Evolutionary conservation across 257 asterid genomes (phyloP), one percentile per base, ranked within the genome.

Genomic region (Lavandula angustifolia): DNA sequence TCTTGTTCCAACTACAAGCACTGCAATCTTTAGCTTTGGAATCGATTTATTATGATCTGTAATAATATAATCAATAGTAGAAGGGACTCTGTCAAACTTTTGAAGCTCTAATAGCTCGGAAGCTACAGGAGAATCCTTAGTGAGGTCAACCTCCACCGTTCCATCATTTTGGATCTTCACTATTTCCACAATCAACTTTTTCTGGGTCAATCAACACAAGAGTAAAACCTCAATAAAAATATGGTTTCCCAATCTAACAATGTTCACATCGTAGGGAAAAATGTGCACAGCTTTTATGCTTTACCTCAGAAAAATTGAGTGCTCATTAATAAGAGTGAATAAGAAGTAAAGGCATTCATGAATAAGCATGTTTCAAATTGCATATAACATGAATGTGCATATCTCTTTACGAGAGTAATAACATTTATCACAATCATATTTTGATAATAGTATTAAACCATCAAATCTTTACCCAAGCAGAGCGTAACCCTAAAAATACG

Each of bases 1-100:
- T 78, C 99, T 86, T 55, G 99, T 94, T 72, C 99, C 99, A 66
- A 94, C 96, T 10, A 94, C 90, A 78, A 94, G 99, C 79, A 94
- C 43, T 16, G 89, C 95, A 44, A 94, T 87, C 76, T 84, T 82
- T 74, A 87, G 74, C 60, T 91, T 90, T 7, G 97, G 96, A 75
- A 90, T 72, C 13, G 84, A 33, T 75, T 83, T 88, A 67, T 80
- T 73, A 78, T 59, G 71, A 81, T 79, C 92, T 31, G 80, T 75
- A 65, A 60, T 46, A 40, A 82, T 71, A 62, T 74, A 78, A 73
- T 86, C 92, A 33, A 71, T 47, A 40, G 59, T 40, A 52, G 83
- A 72, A 51, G 77, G 73, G 48, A 74, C 46, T 51, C 77, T 86
- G 66, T 94, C 92, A 7, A 79, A 70, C 14, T 89, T 78, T 43